A percentile compares a stretch with the other conserved stretches of the same genome.
phyloP scores from a whole-genome alignment of 257 asterid genomes.

The Jaltomata sinuosa region DNA sequence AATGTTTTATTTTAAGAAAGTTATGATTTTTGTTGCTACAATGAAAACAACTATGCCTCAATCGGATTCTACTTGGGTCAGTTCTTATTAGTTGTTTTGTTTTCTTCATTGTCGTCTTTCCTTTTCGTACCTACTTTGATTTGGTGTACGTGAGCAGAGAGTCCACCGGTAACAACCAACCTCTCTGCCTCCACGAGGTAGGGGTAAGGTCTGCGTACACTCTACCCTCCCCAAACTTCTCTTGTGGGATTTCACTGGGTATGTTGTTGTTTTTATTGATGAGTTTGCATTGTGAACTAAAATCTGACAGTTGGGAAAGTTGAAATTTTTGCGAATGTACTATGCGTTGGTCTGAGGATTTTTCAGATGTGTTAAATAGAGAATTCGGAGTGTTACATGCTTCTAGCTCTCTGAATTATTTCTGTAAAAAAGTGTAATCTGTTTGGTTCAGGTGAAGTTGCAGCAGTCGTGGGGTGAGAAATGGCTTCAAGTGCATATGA shows the following conservation, averaged over 20 bases:
- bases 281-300: background rate
- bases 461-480: conserved; percentile 36
- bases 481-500: conserved; percentile 60
- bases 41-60: background rate
- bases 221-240: too few species aligned
- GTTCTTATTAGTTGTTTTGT: too few species aligned
- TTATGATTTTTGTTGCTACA: background rate
- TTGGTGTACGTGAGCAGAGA: too few species aligned
- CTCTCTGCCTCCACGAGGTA: too few species aligned
- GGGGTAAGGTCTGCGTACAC: too few species aligned
- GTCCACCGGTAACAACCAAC: too few species aligned
- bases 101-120: too few species aligned
- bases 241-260: too few species aligned
- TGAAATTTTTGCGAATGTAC: background rate
- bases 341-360: background rate
- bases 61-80: background rate
- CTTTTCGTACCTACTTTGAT: too few species aligned
- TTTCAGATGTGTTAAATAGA: background rate
- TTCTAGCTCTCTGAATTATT: background rate
- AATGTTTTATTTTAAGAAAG: background rate
- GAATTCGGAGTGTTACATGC: background rate
- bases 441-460: conserved; percentile 34
- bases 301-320: background rate
- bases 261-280: too few species aligned
- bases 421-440: background rate